Conservation (phyloP, 1,284 basidiomycete genomes). For the Ustilago tritici region DNA sequence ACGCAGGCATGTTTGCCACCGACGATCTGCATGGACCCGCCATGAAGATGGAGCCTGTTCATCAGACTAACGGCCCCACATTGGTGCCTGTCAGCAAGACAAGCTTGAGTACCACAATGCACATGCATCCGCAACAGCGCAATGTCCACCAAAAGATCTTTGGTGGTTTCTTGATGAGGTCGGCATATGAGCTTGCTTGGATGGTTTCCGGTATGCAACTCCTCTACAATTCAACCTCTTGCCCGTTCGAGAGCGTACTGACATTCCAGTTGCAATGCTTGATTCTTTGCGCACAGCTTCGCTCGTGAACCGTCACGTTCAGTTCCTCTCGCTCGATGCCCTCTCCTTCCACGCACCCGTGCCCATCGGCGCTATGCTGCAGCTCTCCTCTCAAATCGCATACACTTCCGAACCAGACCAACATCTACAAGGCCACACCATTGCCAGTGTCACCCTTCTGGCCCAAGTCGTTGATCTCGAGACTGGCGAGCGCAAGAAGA, state of each 20-base stretch:
- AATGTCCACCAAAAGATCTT: conserved; percentile 63
- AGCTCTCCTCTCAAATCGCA: conserved; percentile 58
- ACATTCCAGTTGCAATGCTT: background rate
- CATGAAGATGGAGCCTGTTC: conserved; percentile 12
- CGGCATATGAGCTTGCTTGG: conserved; percentile 70
- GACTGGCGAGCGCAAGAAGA: conserved; percentile 48
- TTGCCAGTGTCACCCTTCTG: conserved; percentile 57
- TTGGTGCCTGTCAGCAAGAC: conserved; percentile 62
- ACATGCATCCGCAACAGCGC: conserved; percentile 67
- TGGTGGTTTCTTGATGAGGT: conserved; percentile 61
- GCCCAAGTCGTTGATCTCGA: conserved; percentile 60
- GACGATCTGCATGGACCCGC: conserved; percentile 35
- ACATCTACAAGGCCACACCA: conserved; percentile 19
- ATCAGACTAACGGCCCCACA: conserved; percentile 24
- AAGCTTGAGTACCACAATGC: conserved; percentile 53
- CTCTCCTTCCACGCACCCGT: conserved; percentile 64
- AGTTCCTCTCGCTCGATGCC: conserved; percentile 69
- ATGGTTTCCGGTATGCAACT: conserved; percentile 58
- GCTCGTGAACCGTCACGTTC: conserved; percentile 66
- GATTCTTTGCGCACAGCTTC: conserved; percentile 19
- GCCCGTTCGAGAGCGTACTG: background rate
- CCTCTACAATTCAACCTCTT: background rate
- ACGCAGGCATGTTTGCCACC: conserved; percentile 45
- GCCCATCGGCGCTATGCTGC: conserved; percentile 62
- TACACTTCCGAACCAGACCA: conserved; percentile 46